Percentiles rank a stretch among this genome's conserved stretches.
Conservation (phyloP, 2,329 filamentous ascomycete species). For the Bipolaris victoriae region DNA sequence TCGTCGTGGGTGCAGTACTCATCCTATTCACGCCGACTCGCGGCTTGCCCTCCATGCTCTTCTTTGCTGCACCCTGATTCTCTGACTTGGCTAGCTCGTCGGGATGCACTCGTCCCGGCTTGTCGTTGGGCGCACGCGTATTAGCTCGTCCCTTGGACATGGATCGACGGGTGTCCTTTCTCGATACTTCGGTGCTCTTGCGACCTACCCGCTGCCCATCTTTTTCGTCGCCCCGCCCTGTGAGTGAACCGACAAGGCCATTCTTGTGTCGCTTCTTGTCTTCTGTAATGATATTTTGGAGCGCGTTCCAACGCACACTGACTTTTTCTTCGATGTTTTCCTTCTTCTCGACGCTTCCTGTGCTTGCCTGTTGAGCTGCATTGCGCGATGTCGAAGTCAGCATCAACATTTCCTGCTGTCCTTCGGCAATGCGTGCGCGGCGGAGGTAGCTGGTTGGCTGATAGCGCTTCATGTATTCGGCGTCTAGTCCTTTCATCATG, state of each 20-base stretch:
- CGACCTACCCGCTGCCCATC: conserved; percentile 36
- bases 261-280: conserved; percentile 35
- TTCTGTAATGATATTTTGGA: conserved; percentile 31
- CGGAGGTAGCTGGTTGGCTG: conserved; percentile 63
- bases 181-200: conserved; percentile 29
- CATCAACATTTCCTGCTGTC: conserved; percentile 45
- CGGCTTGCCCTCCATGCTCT: background rate
- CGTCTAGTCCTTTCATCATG: conserved; percentile 67
- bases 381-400: conserved; percentile 23
- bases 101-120: conserved; percentile 5
- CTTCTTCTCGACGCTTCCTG: conserved; percentile 21
- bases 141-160: conserved; percentile 19
- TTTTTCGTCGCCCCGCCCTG: conserved; percentile 34
- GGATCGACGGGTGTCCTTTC: conserved; percentile 4
- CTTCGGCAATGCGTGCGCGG: conserved; percentile 65
- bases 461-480: conserved; percentile 62
- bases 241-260: conserved; percentile 34
- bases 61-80: conserved; percentile 10
- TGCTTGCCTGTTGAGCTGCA: conserved; percentile 7
- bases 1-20: conserved; percentile 27
- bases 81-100: conserved; percentile 9
- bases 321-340: conserved; percentile 43
- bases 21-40: conserved; percentile 28
- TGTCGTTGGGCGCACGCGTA: conserved; percentile 15
- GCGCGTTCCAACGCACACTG: conserved; percentile 28